Evolutionary conservation across 148 eudicot species (phyloP), one percentile per base, ranked within the genome.

Genomic region (Amaranthus cruentus): DNA sequence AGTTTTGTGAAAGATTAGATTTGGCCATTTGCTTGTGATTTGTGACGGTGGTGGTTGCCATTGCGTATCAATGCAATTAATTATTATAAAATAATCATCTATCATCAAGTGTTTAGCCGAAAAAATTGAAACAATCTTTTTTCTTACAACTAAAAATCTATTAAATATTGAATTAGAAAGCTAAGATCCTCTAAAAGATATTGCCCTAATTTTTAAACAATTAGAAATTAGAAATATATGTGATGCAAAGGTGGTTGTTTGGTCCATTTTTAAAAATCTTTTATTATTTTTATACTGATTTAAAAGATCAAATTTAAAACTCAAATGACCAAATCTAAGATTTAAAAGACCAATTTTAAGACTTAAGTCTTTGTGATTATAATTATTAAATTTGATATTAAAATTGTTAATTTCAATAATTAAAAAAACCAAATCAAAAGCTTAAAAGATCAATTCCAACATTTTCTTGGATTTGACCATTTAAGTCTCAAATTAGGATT

Each of bases 31-130:
- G 64, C 74, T 57, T 6, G 49, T 1, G 38, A 28, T 28, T 28
- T 28, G 51, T 4, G 74, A 47, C 9, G 18, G 55, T 71, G 74
- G 74, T 71, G 63, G 73, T 71, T 57, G 64, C 44, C 4, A 57
- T 55, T 71, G 7, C 54, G 47, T 6, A 59, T 71, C 65, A 58
- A 2, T 5, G 2, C 4, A 10, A 56, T 3, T 56, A 4, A 56
- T 47, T 47, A 9, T 7, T 42, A 49, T 48, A 49, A 51, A 18
- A 13, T 50, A 6, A 51, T 56, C 59, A 9, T 5, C 10, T 11
- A 56, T 9, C 5, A 11, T 56, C n/a, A 28, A 28, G 12, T 5
- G 1, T 9, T 7, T 56, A 51, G 42, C 4, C 47, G 43, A 10
- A 28, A 60, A 28, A 28, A 28, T 28, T 28, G 44, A 60, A 60